Percentiles rank a stretch among this genome's conserved stretches.
Evolutionary conservation across 441 rosid species (phyloP).

Genomic region (Rhodomyrtus psidioides): DNA sequence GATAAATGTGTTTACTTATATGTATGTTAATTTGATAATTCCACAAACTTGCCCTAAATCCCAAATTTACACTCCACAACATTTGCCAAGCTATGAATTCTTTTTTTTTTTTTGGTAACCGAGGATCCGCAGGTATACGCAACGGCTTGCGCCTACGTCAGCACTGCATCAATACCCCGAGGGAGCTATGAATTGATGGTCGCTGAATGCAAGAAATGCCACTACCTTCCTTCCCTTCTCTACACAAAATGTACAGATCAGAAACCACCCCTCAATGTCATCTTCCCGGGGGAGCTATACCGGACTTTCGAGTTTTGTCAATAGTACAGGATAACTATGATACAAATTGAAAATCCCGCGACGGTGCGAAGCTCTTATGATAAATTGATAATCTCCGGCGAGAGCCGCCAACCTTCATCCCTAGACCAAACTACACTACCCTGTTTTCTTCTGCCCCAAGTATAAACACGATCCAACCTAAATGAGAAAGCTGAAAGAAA

Average conservation of each 20-base stretch:
- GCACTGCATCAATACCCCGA: no score
- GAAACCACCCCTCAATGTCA: neutral
- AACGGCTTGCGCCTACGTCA: no score
- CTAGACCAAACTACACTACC: neutral
- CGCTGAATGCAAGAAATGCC: neutral
- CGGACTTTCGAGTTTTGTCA: no score
- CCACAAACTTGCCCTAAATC: neutral
- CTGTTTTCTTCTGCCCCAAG: neutral
- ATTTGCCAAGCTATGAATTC: no score
- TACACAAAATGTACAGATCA: neutral
- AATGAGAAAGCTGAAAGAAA: neutral
- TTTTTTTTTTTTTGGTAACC: no score
- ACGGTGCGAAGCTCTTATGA: no score
- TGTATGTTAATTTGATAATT: neutral
- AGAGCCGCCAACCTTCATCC: neutral
- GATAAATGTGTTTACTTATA: no score
- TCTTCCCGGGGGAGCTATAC: neutral
- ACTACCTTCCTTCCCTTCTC: neutral
- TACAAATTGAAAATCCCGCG: no score
- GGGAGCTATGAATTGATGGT: neutral
- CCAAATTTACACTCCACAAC: neutral
- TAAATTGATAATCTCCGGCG: no score
- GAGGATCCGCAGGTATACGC: no score
- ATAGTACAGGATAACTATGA: no score
- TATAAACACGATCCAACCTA: neutral